phyloP scores from a whole-genome alignment of 345 rosid species.

The Jatropha curcas region DNA sequence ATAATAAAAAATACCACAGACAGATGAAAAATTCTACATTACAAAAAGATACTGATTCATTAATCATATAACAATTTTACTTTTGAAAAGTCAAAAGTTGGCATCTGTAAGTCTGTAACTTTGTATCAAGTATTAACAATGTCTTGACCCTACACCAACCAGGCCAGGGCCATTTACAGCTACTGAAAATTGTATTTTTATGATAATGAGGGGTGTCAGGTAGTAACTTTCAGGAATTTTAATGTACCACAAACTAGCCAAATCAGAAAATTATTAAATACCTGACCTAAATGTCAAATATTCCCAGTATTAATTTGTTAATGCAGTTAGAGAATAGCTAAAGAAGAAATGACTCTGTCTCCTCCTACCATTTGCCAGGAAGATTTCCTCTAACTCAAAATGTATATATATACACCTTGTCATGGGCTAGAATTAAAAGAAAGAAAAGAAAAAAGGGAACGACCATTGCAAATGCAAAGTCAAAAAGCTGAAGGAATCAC shows the following conservation, averaged over 20 bases:
- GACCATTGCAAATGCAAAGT: neutral
- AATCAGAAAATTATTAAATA: neutral
- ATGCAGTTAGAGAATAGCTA: neutral
- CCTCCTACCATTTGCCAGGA: slow-evolving; percentile 16
- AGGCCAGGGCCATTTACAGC: too few relatives aligned
- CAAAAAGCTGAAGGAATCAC: slow-evolving; percentile 47
- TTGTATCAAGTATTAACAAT: neutral
- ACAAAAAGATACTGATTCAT: too few relatives aligned
- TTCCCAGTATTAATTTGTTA: neutral
- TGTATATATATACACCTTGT: neutral
- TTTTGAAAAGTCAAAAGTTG: too few relatives aligned
- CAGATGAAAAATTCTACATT: too few relatives aligned
- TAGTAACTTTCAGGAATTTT: too few relatives aligned
- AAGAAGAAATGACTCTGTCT: neutral
- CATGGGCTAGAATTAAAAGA: neutral
- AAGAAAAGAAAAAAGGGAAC: neutral
- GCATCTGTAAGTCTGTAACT: neutral
- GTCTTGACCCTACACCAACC: too few relatives aligned
- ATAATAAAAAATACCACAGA: too few relatives aligned
- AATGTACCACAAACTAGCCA: too few relatives aligned
- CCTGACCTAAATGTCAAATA: neutral
- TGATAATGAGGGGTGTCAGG: too few relatives aligned
- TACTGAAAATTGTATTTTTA: too few relatives aligned
- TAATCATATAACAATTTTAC: too few relatives aligned
- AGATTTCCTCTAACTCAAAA: slow-evolving; percentile 8